phyloP scores from a whole-genome alignment of 73 alveolate species.

The Paramecium caudatum region DNA sequence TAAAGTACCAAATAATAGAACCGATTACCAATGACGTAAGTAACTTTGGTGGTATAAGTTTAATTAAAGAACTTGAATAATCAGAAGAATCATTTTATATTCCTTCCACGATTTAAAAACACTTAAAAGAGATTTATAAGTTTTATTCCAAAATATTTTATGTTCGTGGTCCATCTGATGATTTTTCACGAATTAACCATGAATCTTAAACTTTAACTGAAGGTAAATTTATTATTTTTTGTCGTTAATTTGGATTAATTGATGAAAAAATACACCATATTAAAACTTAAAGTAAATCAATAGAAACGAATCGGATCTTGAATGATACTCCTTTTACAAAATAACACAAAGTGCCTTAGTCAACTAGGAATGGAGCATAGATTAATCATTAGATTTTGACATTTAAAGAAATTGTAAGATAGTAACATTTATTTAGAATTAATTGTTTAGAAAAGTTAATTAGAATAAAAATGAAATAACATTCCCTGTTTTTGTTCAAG shows the following conservation, averaged over 20 bases:
- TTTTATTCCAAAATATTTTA: slow-evolving; percentile 54
- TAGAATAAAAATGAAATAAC: slow-evolving; percentile 29
- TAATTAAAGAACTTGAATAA: slow-evolving; percentile 42
- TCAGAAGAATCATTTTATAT: slow-evolving; percentile 12
- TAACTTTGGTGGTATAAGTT: slow-evolving; percentile 58
- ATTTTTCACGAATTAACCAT: slow-evolving; percentile 41
- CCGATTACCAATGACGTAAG: slow-evolving; percentile 35
- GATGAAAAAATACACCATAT: slow-evolving; percentile 55
- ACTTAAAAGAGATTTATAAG: slow-evolving; percentile 9
- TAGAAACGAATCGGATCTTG: not conserved
- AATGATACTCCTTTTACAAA: slow-evolving; percentile 26
- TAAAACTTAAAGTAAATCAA: not conserved
- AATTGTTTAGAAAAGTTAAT: slow-evolving; percentile 30
- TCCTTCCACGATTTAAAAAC: not conserved
- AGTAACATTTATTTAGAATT: slow-evolving; percentile 19
- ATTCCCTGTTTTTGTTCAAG: not conserved
- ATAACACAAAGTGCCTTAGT: no score
- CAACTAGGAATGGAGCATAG: no score
- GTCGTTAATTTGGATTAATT: slow-evolving; percentile 56
- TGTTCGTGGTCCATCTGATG: slow-evolving; percentile 51
- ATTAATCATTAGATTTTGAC: not conserved
- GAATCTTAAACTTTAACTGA: slow-evolving; percentile 37
- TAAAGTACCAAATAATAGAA: not conserved
- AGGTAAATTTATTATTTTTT: slow-evolving; percentile 51
- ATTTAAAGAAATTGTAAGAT: slow-evolving; percentile 48